Conservation (phyloP, 2,329 filamentous ascomycete species). For the Periconia macrospinosa region DNA sequence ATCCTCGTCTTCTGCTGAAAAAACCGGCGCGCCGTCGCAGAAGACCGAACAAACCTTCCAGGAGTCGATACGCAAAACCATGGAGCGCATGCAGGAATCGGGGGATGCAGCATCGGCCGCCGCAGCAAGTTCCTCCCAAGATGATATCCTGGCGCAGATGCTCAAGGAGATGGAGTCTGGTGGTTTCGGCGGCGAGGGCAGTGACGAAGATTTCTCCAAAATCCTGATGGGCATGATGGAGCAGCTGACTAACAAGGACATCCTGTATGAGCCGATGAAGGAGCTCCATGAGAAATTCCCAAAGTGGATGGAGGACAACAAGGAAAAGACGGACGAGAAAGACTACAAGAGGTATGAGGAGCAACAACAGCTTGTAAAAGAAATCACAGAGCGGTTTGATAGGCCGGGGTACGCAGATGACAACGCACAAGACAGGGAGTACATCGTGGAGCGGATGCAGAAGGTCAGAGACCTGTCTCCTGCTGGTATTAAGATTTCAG, state of each 20-base stretch:
- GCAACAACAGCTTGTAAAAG: constrained; percentile 76
- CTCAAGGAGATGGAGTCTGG: constrained; percentile 81
- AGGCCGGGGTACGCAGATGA: constrained; percentile 78
- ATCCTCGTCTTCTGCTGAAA: constrained; percentile 11
- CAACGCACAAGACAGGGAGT: constrained; percentile 79
- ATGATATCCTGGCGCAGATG: constrained; percentile 90
- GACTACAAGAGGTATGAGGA: constrained; percentile 80
- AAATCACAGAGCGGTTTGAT: constrained; percentile 91
- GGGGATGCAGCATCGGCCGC: constrained; percentile 80
- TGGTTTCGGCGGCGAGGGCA: constrained; percentile 54
- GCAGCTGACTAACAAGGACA: constrained; percentile 96
- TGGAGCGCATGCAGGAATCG: constrained; percentile 93
- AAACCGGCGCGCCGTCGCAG: constrained; percentile 19
- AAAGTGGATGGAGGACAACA: constrained; percentile 81
- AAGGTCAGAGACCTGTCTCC: constrained; percentile 61
- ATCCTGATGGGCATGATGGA: constrained; percentile 99
- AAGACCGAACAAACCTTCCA: constrained; percentile 74
- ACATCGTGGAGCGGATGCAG: constrained; percentile 97
- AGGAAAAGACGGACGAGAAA: constrained; percentile 62
- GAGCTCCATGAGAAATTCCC: constrained; percentile 93
- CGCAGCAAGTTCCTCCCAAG: constrained; percentile 63
- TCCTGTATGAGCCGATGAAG: constrained; percentile 98
- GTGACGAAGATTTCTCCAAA: constrained; percentile 87
- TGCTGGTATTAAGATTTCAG: neutral
- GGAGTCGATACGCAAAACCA: constrained; percentile 88